phyloP scores from a whole-genome alignment of 176 grass and related monocot genomes.

The Eragrostis nindensis region DNA sequence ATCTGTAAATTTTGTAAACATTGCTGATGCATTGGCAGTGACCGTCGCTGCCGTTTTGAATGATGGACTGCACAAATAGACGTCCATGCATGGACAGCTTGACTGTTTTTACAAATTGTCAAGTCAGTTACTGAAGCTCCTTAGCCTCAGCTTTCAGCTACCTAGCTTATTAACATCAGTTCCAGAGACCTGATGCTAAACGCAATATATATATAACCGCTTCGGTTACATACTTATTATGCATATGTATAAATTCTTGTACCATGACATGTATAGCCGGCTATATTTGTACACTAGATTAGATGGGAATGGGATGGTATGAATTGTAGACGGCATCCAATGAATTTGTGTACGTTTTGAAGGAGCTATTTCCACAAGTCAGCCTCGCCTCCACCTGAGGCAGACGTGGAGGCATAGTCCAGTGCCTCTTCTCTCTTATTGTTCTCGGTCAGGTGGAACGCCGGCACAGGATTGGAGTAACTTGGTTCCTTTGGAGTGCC shows the following conservation, averaged over 20 bases:
- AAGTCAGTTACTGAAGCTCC: slow-evolving; percentile 65
- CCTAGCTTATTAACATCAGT: slow-evolving; percentile 61
- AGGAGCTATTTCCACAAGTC: slow-evolving; percentile 61
- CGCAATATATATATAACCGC: slow-evolving; percentile 50
- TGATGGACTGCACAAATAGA: slow-evolving; percentile 63
- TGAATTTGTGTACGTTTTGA: slow-evolving; percentile 31
- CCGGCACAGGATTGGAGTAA: slow-evolving; percentile 35
- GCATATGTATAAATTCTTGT: slow-evolving; percentile 37
- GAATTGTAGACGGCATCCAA: slow-evolving; percentile 35
- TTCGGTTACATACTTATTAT: slow-evolving; percentile 66
- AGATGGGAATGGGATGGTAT: slow-evolving; percentile 35
- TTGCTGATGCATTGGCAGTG: slow-evolving; percentile 42
- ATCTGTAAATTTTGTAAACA: slow-evolving; percentile 43
- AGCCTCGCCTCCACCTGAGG: slow-evolving; percentile 40
- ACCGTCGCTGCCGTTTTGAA: slow-evolving; percentile 50
- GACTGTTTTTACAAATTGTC: slow-evolving; percentile 65
- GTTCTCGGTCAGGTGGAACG: slow-evolving; percentile 36
- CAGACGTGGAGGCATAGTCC: slow-evolving; percentile 74
- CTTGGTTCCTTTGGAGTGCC: slow-evolving; percentile 42
- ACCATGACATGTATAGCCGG: slow-evolving; percentile 42
- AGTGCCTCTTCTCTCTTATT: slow-evolving; percentile 48
- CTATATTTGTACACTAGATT: slow-evolving; percentile 64
- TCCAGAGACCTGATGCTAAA: slow-evolving; percentile 40
- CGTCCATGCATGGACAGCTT: slow-evolving; percentile 63
- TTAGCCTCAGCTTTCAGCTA: slow-evolving; percentile 65